Base-by-base conservation (phyloP, 139 green algal genomes). In the Pycnococcus provasolii region DNA sequence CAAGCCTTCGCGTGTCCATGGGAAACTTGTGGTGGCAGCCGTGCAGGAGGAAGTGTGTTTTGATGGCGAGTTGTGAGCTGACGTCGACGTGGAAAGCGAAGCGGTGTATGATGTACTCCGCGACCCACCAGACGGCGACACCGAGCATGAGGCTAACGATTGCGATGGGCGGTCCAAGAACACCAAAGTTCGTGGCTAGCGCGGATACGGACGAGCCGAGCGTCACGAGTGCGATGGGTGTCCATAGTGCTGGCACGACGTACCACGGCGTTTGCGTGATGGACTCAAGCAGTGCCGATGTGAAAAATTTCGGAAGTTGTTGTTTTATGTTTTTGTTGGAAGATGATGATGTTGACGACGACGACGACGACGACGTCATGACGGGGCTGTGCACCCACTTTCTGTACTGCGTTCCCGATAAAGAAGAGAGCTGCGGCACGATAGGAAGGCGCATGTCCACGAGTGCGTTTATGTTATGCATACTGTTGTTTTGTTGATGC, bases 1-100 rank as follows among this genome's bases (percentile, higher is more conserved):
- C 91, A 2, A 97, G 80, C 1, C 91, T 75, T 42, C 84, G 54
- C n/a, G 60, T 57, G 68, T 97, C 91, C 59, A 81, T 77, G 2
- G 91, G 91, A 65, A 81, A 94, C 80, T 97, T 97, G 84, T 97
- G 91, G 71, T 97, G 91, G 72, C 83, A 91, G 43, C 91, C 91
- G 54, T 97, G 91, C 52, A 97, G 86, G 0, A 94, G 67, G 66
- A 96, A 97, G 71, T 97, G 91, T 0, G 91, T 53, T 1, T 83
- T 87, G 73, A 94, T 95, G 65, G 64, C 74, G 39, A 72, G 1
- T 5, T 44, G 42, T 63, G 55, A 74, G 15, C 58, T 68, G 1
- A 81, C 64, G 3, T 72, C 15, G 1, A 72, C 72, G 64, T 97
- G 91, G 77, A 97, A 97, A 0, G 94, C 50, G 65, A 89, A 97